Evolutionary conservation across 1,284 basidiomycete species (phyloP).

Genomic region (Tilletia setariae): DNA sequence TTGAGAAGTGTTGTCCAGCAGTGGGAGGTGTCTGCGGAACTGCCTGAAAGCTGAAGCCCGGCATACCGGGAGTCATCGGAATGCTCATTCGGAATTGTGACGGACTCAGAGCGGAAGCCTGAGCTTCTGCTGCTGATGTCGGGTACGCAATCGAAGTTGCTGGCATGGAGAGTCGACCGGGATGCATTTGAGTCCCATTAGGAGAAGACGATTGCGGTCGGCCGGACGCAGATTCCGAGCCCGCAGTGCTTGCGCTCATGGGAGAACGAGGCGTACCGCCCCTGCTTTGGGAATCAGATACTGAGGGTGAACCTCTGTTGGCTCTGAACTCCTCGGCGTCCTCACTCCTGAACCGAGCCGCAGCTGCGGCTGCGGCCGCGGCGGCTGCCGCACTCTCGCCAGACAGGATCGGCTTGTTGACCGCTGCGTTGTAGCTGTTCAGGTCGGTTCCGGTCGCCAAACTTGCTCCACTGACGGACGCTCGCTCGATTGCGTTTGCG

Average conservation of each 20-base stretch:
- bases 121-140: not conserved
- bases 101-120: not conserved
- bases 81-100: conserved; percentile 24
- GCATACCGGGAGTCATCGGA: conserved; percentile 57
- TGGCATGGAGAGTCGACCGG: not conserved
- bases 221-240: not conserved
- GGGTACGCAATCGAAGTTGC: not conserved
- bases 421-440: not conserved
- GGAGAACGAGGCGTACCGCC: not conserved
- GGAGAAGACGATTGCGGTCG: not conserved
- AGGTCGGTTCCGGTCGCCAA: not conserved
- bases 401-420: not conserved
- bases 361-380: not conserved
- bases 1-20: conserved; percentile 44
- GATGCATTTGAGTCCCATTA: not conserved
- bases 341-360: not conserved
- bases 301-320: not conserved
- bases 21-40: conserved; percentile 55
- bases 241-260: not conserved
- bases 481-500: too few species aligned
- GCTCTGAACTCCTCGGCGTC: too few species aligned
- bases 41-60: conserved; percentile 55
- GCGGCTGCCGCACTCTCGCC: not conserved
- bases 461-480: not conserved
- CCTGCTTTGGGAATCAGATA: not conserved